Base-by-base conservation (phyloP, 805 yeast species). In the Wickerhamiella shivajii region DNA sequence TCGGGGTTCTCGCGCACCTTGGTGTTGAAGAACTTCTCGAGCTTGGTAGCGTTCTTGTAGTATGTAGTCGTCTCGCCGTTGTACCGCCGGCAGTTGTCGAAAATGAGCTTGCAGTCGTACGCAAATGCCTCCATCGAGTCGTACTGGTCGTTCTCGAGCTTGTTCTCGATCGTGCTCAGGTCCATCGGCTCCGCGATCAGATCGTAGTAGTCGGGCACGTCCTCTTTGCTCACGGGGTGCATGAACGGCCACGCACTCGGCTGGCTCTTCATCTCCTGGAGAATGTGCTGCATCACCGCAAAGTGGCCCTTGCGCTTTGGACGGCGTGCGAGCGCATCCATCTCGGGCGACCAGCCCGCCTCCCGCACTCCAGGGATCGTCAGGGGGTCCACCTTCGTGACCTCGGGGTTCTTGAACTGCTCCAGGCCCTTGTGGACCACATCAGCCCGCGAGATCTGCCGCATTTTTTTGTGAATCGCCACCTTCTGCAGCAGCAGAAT, bases 101-200 rank as follows among this genome's bases (percentile, higher is more conserved):
- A 85, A 18, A 90, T 71, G 48, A 90, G 63, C 39, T 77, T 70
- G 26, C 90, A 72, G 57, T 90, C 99, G 53, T 84, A 79, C 37
- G 85, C 66, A 53, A 85, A 90, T 49, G 84, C 87, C 46, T 84
- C 95, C 68, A 90, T 77, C 10, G 78, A 71, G 42, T 79, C 81
- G 55, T 90, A 90, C 45, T 78, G 78, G 57, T 90, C 94, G 49
- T 79, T 81, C 42, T 87, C 97, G 22, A 90, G 63, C 52, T 85
- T 83, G 50, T 69, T 75, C 51, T 90, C 97, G 94, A 90, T 90
- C 0, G 96, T 84, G 27, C 90, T 74, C 36, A 90, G 62, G 52
- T 90, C 98, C 98, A 90, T 90, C 5, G 99, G 98, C 53, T 90
- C 96, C 51, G 84, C 84, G 43, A 90, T 87, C 18, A 90, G 90